phyloP scores from a whole-genome alignment of 768 basidiomycete species.

The Rhizopogon roseolus region DNA sequence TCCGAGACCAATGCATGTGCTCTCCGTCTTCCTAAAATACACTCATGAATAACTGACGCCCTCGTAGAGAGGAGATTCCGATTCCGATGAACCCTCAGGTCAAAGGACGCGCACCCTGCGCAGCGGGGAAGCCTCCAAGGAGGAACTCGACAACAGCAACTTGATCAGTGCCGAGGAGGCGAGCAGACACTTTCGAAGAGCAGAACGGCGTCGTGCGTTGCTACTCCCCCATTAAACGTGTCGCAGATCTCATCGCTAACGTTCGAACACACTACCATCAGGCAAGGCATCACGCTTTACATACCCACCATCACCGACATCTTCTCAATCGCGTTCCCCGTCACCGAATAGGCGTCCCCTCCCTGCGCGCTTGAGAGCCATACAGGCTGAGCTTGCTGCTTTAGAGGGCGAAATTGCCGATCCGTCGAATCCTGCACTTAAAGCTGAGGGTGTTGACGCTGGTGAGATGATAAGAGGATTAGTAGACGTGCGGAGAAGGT shows the following conservation, averaged over 20 bases:
- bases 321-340: slow-evolving; percentile 25
- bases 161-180: slow-evolving; percentile 67
- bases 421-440: slow-evolving; percentile 66
- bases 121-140: slow-evolving; percentile 37
- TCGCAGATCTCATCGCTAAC: background rate
- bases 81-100: slow-evolving; percentile 58
- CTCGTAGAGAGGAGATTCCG: slow-evolving; percentile 54
- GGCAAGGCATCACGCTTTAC: slow-evolving; percentile 55
- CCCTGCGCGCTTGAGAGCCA: slow-evolving; percentile 52
- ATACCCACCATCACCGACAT: slow-evolving; percentile 65
- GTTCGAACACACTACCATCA: slow-evolving; percentile 24
- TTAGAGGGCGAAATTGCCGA: slow-evolving; percentile 83
- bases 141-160: slow-evolving; percentile 67
- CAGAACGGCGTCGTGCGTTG: slow-evolving; percentile 56
- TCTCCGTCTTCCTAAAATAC: background rate
- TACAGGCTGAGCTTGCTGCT: slow-evolving; percentile 75
- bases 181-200: slow-evolving; percentile 62
- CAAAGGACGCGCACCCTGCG: slow-evolving; percentile 24
- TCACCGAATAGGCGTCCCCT: slow-evolving; percentile 37
- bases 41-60: slow-evolving; percentile 5
- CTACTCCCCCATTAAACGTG: background rate
- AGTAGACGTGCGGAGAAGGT: slow-evolving; percentile 64
- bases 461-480: slow-evolving; percentile 74
- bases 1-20: slow-evolving; percentile 46
- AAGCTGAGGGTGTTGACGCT: slow-evolving; percentile 62